Percentiles rank a stretch among this genome's conserved stretches.
Conservation (phyloP, 2,329 filamentous ascomycete species). For the Fusarium newnesense region DNA sequence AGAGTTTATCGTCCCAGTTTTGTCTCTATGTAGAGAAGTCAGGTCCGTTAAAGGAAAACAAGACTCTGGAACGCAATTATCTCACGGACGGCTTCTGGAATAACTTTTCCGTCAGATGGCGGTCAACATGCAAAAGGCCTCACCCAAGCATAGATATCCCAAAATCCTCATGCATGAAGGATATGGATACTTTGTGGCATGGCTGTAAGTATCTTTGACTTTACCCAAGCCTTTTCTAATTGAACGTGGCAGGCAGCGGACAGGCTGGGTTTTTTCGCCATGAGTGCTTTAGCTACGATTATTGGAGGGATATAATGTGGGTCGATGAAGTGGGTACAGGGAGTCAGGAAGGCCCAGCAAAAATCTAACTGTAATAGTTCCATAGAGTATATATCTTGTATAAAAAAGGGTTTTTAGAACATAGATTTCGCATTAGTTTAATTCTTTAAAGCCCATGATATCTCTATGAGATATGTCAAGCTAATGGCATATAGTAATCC, state of each 20-base stretch:
- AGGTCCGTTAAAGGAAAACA: not conserved
- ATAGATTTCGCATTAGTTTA: not conserved
- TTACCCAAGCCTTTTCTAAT: not conserved
- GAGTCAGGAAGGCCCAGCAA: not conserved
- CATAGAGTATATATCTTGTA: not conserved
- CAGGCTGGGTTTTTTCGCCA: not conserved
- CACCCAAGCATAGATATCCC: not conserved
- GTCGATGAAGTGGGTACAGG: no score
- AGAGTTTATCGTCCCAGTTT: not conserved
- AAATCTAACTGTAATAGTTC: not conserved
- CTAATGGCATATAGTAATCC: no score
- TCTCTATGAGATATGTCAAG: no score
- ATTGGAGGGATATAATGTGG: not conserved
- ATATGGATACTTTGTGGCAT: not conserved
- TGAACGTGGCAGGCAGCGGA: not conserved
- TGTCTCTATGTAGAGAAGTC: not conserved
- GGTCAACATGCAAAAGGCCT: not conserved
- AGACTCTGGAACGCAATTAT: not conserved
- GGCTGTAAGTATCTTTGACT: not conserved
- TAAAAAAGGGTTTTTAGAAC: not conserved
- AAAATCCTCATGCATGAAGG: not conserved
- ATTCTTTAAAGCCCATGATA: not conserved
- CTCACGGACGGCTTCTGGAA: not conserved
- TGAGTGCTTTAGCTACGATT: not conserved
- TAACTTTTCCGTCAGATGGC: not conserved